A percentile compares a stretch with the other conserved stretches of the same genome.
These are phyloP conservation scores for Garcia nutans DNA, from an alignment of 345 rosid genomes.

Conservation along the genomic window DNA sequence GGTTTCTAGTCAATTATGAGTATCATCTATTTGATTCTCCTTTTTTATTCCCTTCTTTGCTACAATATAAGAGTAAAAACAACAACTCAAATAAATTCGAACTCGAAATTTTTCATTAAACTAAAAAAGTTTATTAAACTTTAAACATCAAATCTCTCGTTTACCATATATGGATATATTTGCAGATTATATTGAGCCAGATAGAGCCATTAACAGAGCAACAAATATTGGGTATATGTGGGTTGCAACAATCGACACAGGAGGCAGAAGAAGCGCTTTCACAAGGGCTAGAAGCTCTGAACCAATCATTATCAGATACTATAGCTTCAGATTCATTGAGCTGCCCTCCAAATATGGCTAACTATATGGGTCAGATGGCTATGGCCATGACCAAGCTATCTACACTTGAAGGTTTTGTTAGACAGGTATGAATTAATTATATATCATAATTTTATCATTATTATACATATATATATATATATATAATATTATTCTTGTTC, in stretches of 20 bases:
- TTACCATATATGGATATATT: background rate
- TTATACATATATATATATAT: too few species aligned
- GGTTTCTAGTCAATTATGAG: slow-evolving; percentile 29
- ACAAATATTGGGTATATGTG: slow-evolving; percentile 84
- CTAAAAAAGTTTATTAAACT: too few species aligned
- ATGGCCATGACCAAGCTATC: slow-evolving; percentile 94
- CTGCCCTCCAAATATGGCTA: slow-evolving; percentile 75
- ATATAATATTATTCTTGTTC: too few species aligned
- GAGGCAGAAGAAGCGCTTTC: slow-evolving; percentile 91
- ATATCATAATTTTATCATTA: too few species aligned
- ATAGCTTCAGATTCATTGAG: slow-evolving; percentile 81
- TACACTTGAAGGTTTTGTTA: slow-evolving; percentile 76
- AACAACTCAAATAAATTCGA: too few species aligned
- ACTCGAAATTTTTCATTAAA: too few species aligned
- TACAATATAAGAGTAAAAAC: too few species aligned
- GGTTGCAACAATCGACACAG: slow-evolving; percentile 83
- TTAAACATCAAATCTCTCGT: too few species aligned
- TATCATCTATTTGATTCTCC: background rate
- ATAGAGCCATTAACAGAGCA: slow-evolving; percentile 89
- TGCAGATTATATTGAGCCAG: slow-evolving; percentile 64
- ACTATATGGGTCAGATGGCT: slow-evolving; percentile 97
- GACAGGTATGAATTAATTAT: slow-evolving; percentile 62
- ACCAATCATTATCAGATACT: slow-evolving; percentile 80
- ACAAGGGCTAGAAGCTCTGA: slow-evolving; percentile 79
- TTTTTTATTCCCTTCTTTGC: background rate